A percentile compares a stretch with the other conserved stretches of the same genome.
Conservation (phyloP, 345 rosid species). For the Rubroshorea leprosula region DNA sequence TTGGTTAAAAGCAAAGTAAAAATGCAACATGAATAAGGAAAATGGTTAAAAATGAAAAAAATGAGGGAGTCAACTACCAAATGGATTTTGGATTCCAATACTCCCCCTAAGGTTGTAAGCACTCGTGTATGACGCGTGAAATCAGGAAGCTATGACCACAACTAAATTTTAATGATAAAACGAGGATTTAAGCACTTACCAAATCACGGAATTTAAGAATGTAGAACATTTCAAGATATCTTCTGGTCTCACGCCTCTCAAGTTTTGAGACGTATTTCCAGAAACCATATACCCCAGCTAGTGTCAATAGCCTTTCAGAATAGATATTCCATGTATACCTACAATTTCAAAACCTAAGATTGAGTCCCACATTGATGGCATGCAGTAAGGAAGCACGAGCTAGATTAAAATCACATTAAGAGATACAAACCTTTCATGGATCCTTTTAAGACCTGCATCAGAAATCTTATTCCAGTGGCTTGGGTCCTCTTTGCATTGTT, state of each 20-base stretch:
- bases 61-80: too few species aligned
- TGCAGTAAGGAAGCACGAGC: background rate
- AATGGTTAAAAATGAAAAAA: too few species aligned
- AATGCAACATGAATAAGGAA: too few species aligned
- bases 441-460: slow-evolving; percentile 71
- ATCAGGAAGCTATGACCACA: too few species aligned
- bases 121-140: background rate
- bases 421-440: slow-evolving; percentile 57
- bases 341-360: slow-evolving; percentile 12
- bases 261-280: slow-evolving; percentile 92
- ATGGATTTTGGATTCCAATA: too few species aligned
- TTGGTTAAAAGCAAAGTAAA: too few species aligned
- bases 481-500: slow-evolving; percentile 64
- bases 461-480: slow-evolving; percentile 76
- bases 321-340: slow-evolving; percentile 98
- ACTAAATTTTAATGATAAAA: background rate
- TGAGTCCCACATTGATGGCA: slow-evolving; percentile 13
- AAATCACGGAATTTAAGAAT: slow-evolving; percentile 84
- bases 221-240: slow-evolving; percentile 99
- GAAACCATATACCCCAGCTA: slow-evolving; percentile 96
- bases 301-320: slow-evolving; percentile 82
- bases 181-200: slow-evolving; percentile 38
- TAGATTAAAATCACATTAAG: too few species aligned
- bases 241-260: slow-evolving; percentile 80
- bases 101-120: too few species aligned